Base-by-base conservation (phyloP, 805 yeast genomes). In the Barnettozyma pratensis region DNA sequence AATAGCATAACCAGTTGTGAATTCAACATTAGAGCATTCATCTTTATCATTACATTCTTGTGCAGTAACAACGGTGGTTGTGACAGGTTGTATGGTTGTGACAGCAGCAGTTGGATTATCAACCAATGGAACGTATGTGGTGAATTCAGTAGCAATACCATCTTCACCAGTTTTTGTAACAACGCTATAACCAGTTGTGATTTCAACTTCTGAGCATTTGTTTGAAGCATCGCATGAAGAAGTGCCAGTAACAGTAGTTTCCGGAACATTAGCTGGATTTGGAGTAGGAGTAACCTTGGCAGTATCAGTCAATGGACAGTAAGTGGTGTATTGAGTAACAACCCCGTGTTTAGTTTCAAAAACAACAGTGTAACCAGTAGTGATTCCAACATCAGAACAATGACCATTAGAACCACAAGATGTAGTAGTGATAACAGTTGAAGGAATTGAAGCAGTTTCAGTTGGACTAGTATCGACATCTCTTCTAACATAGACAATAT, bases 401-500 rank as follows among this genome's bases (percentile, higher is more conserved):
- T 29, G 35, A 8, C 47, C 45, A 11, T 41, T 34, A 5, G 49
- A 25, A 6, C 32, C 36, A n/a, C 43, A 25, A n/a, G 36, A 42
- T 4, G 47, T 36, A 9, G 45, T 41, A 1, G 54, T 47, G 29
- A 51, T 14, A 19, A 19, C 19, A 19, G 19, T 19, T 19, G 19
- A 19, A 19, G 19, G 19, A 19, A 19, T 19, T 19, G 19, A 19
- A 19, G 19, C 19, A 19, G 19, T 19, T 19, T 3, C 19, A 19
- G 19, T 19, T 19, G 19, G 19, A 19, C 19, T 38, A 38, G 29
- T 34, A 9, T 38, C 38, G 7, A 36, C 12, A 28, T 11, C 39
- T 45, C 42, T 41, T 39, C 39, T 51, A 8, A 59, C 50, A 11
- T 43, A 38, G 28, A 58, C 49, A 29, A 58, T 50, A 27, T 54